Evolutionary conservation across 2,329 filamentous ascomycete genomes (phyloP).

Genomic region (Verticillium tricorpus): DNA sequence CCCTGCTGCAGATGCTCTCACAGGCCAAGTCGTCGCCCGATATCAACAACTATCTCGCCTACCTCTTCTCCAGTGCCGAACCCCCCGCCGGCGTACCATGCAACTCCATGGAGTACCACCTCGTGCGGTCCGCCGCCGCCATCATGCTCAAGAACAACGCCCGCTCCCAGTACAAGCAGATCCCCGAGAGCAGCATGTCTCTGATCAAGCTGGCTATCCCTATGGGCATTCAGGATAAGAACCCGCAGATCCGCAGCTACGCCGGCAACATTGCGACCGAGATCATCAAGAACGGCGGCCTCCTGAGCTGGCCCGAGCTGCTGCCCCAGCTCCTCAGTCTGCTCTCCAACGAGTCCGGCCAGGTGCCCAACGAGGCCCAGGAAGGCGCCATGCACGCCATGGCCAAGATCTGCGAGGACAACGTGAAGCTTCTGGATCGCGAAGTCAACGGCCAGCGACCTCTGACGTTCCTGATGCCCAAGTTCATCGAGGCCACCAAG

Average conservation of each 20-base stretch:
- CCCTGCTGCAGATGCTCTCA: slow-evolving; percentile 70
- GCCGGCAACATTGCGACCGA: slow-evolving; percentile 94
- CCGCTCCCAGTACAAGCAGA: slow-evolving; percentile 67
- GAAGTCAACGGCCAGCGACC: slow-evolving; percentile 87
- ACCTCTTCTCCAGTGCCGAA: slow-evolving; percentile 72
- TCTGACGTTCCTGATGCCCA: slow-evolving; percentile 82
- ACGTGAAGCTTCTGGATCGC: slow-evolving; percentile 77
- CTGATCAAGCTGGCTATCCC: slow-evolving; percentile 79
- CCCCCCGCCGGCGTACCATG: slow-evolving; percentile 57
- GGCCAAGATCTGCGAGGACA: slow-evolving; percentile 96
- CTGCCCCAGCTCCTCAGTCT: slow-evolving; percentile 77
- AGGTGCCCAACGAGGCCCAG: slow-evolving; percentile 66
- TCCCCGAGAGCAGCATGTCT: slow-evolving; percentile 66
- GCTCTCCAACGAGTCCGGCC: slow-evolving; percentile 67
- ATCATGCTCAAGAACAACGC: slow-evolving; percentile 97
- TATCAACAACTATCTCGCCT: slow-evolving; percentile 95
- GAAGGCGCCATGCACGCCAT: slow-evolving; percentile 93
- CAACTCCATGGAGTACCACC: slow-evolving; percentile 59
- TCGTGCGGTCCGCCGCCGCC: slow-evolving; percentile 80
- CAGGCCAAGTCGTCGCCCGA: slow-evolving; percentile 86
- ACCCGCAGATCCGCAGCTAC: slow-evolving; percentile 78
- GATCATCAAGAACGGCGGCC: slow-evolving; percentile 75
- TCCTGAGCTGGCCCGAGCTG: slow-evolving; percentile 88
- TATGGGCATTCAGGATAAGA: slow-evolving; percentile 74
- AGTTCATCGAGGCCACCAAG: slow-evolving; percentile 81